Percentiles rank a stretch among this genome's conserved stretches.
Conservation (phyloP, 805 yeast species). For the Saccharomycopsis sp. region DNA sequence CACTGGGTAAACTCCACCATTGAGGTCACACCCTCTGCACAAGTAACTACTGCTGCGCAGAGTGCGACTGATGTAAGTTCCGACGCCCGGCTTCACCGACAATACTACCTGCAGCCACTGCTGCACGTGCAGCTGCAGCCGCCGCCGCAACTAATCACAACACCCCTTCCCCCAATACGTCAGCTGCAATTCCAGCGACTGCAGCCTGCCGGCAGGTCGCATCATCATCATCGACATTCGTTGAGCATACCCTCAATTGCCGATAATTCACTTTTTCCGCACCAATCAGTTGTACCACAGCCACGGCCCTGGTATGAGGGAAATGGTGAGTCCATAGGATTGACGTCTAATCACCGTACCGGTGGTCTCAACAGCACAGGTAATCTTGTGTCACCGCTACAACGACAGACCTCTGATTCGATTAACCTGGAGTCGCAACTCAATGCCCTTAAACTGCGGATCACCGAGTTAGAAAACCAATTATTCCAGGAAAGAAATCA, state of each 20-base stretch:
- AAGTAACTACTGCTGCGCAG: not conserved
- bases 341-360: not conserved
- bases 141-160: not conserved
- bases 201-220: not conserved
- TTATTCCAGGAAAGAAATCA: not conserved
- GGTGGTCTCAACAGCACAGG: not conserved
- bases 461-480: not conserved
- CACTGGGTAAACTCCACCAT: conserved; percentile 16
- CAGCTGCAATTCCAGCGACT: not conserved
- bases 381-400: not conserved
- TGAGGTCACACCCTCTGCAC: not conserved
- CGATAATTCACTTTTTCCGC: not conserved
- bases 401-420: not conserved
- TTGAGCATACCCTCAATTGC: not conserved
- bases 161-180: not conserved
- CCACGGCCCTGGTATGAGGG: not conserved
- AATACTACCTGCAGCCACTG: not conserved
- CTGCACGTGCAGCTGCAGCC: not conserved
- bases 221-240: not conserved
- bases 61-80: not conserved
- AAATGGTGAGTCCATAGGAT: too few relatives aligned
- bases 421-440: not conserved
- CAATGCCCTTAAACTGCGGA: not conserved
- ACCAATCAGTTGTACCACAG: not conserved
- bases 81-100: not conserved